Percentiles rank a stretch among this genome's conserved stretches.
Evolutionary conservation across 2,329 filamentous ascomycete genomes (phyloP).

Genomic region (Colletotrichum siamense): DNA sequence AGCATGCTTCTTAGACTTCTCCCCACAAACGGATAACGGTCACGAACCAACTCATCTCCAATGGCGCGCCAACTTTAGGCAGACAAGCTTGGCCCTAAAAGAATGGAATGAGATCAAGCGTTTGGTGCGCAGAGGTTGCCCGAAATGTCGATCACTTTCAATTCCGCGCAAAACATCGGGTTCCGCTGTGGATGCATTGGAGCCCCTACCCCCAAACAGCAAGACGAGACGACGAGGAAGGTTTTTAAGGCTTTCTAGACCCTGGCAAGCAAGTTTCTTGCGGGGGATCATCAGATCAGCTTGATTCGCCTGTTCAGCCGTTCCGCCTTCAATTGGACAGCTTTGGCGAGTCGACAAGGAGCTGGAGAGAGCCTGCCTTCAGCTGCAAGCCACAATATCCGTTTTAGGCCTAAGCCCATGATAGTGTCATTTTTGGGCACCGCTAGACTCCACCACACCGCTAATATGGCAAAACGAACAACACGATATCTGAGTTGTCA

Average conservation of each 20-base stretch:
- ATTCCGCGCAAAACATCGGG: not conserved
- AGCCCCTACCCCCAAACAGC: not conserved
- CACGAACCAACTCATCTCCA: not conserved
- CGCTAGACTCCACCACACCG: slow-evolving; percentile 17
- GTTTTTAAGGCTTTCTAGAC: not conserved
- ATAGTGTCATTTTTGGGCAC: slow-evolving; percentile 17
- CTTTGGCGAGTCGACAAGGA: slow-evolving; percentile 12
- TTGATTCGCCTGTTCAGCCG: not conserved
- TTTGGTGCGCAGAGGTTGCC: slow-evolving; percentile 1
- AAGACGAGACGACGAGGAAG: not conserved
- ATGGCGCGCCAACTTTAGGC: not conserved
- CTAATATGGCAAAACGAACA: not conserved
- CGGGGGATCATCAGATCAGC: not conserved
- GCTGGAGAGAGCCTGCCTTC: slow-evolving; percentile 16
- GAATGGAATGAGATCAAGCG: not conserved
- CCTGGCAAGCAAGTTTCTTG: not conserved
- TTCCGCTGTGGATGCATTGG: slow-evolving; percentile 10
- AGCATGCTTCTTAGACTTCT: not conserved
- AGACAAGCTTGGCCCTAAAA: not conserved
- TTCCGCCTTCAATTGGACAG: not conserved
- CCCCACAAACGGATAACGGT: not conserved
- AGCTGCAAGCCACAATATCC: slow-evolving; percentile 21
- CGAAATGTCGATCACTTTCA: not conserved
- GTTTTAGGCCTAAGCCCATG: slow-evolving; percentile 11
- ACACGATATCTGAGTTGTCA: not conserved